Evolutionary conservation across 805 yeast genomes (phyloP), one percentile per base, ranked within the genome.

Genomic region (Ogataea wickerhamii): DNA sequence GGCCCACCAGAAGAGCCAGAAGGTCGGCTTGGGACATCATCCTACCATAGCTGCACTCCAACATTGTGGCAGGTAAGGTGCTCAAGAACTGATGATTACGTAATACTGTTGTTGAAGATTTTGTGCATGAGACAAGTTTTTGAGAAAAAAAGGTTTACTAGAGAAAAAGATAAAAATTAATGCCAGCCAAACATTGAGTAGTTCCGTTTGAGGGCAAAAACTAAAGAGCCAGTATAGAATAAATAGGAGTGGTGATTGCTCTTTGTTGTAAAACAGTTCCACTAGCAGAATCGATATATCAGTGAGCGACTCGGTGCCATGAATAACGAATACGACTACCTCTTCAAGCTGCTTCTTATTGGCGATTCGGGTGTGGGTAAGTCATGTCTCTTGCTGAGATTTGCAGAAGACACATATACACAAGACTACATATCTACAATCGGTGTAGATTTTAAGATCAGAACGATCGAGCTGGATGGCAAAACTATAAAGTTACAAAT

Each of bases 311-410:
- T 26, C 14, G 8, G n/a, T 14, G n/a, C 18, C 27, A 84, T 85
- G 93, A 85, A 84, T 67, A 82, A 82, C 73, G 95, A 94, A 69
- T 93, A 93, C 96, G 98, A 93, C 68, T 93, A 88, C 64, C 76
- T 93, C 60, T 93, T 93, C 72, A 93, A 93, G 68, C 78, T 93
- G 53, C 74, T 93, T 61, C 78, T 93, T 68, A 93, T 93, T 56
- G 98, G 98, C 45, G 96, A 93, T 67, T 91, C 98, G 32, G 98
- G 98, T 53, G 98, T 93, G 35, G 98, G 98, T 47, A 93, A 93
- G 65, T 88, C 97, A 6, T 93, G 98, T 74, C 72, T 93, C 61
- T 73, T 93, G 58, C 73, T 93, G 59, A 80, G 98, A 66, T 93
- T 93, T 63, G 96, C 97, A 37, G 98, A 93, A 64, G 94, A 91